Conservation (phyloP, 2,329 filamentous ascomycete genomes). For the Penicillium frequentans region DNA sequence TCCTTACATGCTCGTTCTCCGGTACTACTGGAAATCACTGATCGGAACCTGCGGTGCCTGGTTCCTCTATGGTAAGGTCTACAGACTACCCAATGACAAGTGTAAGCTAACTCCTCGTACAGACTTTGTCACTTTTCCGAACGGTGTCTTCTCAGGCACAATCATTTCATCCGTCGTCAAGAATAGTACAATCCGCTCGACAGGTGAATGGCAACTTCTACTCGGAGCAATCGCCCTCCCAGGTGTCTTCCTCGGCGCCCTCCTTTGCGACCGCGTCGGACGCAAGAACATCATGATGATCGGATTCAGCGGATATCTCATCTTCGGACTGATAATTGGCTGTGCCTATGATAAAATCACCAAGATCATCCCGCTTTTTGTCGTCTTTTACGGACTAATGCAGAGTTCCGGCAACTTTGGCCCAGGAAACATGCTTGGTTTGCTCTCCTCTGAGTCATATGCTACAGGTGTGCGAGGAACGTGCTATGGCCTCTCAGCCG, state of each 20-base stretch:
- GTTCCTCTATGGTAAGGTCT: slow-evolving; percentile 50
- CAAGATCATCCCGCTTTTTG: slow-evolving; percentile 52
- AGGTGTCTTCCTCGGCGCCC: slow-evolving; percentile 52
- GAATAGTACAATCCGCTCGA: slow-evolving; percentile 42
- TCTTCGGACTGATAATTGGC: slow-evolving; percentile 56
- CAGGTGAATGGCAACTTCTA: slow-evolving; percentile 53
- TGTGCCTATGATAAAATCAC: slow-evolving; percentile 50
- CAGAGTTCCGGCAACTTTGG: slow-evolving; percentile 52
- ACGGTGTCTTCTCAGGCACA: slow-evolving; percentile 48
- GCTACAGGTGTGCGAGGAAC: slow-evolving; percentile 55
- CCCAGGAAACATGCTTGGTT: slow-evolving; percentile 53
- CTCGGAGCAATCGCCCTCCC: slow-evolving; percentile 44
- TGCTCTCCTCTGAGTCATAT: slow-evolving; percentile 53
- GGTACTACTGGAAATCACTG: slow-evolving; percentile 57
- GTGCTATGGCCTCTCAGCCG: slow-evolving; percentile 54
- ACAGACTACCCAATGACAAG: neutral
- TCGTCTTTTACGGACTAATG: slow-evolving; percentile 55
- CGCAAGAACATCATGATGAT: slow-evolving; percentile 54
- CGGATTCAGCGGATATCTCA: slow-evolving; percentile 51
- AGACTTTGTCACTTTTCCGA: slow-evolving; percentile 48
- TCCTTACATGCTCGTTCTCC: slow-evolving; percentile 51
- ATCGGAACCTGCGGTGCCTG: slow-evolving; percentile 57
- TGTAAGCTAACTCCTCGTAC: neutral
- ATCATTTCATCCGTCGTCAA: slow-evolving; percentile 45
- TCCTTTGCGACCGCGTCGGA: slow-evolving; percentile 50